Evolutionary conservation across 192 early-diverging fungal genomes (phyloP).

Genomic region (Neocallimastix lanati): DNA sequence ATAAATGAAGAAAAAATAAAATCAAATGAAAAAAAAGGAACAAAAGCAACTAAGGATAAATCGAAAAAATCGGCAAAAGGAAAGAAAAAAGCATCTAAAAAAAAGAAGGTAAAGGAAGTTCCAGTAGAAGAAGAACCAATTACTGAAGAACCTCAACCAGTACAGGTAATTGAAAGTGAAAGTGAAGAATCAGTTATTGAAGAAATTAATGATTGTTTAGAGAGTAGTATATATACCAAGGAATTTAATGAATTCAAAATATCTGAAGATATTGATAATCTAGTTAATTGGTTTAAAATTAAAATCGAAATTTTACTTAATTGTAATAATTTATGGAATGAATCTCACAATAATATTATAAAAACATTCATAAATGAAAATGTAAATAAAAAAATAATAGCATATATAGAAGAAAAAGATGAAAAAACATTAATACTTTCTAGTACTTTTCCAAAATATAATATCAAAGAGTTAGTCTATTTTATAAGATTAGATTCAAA

Average conservation of each 20-base stretch:
- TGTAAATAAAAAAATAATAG: neutral
- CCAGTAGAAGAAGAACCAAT: neutral
- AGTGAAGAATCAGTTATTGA: neutral
- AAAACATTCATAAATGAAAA: neutral
- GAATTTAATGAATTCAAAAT: neutral
- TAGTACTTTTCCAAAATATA: neutral
- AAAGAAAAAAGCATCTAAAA: neutral
- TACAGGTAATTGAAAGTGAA: neutral
- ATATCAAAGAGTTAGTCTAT: neutral
- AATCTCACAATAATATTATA: neutral
- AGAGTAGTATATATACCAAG: neutral
- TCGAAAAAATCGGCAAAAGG: neutral
- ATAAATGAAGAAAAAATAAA: neutral
- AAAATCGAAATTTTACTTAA: neutral
- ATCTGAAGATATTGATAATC: neutral
- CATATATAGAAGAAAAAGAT: neutral
- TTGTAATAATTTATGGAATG: neutral
- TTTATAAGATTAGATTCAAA: neutral
- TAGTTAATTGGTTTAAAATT: neutral
- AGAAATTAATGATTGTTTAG: neutral
- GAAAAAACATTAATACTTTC: slow-evolving; percentile 2
- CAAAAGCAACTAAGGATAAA: neutral
- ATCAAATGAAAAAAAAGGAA: neutral
- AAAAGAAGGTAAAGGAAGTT: neutral
- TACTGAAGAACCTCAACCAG: neutral